Evolutionary conservation across 768 basidiomycete genomes (phyloP).

Genomic region (Naganishia onofrii): DNA sequence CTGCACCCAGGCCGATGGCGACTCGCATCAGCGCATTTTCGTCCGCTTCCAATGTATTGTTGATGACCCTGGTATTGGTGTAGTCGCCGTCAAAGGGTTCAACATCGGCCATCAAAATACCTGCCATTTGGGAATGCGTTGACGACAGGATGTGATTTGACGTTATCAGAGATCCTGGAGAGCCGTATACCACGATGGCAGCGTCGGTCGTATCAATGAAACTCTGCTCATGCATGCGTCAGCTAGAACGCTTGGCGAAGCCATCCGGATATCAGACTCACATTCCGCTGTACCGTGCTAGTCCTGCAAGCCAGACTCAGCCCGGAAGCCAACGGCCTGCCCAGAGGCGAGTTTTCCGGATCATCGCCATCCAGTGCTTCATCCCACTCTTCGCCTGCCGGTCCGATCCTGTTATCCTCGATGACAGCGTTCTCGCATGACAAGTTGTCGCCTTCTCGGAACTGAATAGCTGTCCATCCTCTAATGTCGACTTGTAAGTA

Average conservation of each 20-base stretch:
- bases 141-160: slow-evolving; percentile 53
- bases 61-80: slow-evolving; percentile 48
- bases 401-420: slow-evolving; percentile 51
- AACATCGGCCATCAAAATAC: slow-evolving; percentile 54
- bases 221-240: slow-evolving; percentile 32
- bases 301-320: slow-evolving; percentile 53
- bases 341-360: slow-evolving; percentile 49
- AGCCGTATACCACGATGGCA: slow-evolving; percentile 53
- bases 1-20: slow-evolving; percentile 54
- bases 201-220: slow-evolving; percentile 55
- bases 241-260: background rate
- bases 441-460: slow-evolving; percentile 52
- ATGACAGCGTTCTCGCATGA: slow-evolving; percentile 47
- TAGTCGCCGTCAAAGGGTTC: slow-evolving; percentile 54
- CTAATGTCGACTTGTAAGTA: slow-evolving; percentile 19
- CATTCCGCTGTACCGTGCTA: slow-evolving; percentile 48
- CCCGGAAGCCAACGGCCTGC: slow-evolving; percentile 55
- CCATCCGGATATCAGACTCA: background rate
- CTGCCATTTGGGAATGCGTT: slow-evolving; percentile 51
- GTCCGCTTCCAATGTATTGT: slow-evolving; percentile 53
- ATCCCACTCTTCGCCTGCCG: slow-evolving; percentile 53
- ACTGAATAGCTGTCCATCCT: slow-evolving; percentile 52
- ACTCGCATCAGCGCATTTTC: slow-evolving; percentile 52
- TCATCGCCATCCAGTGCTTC: slow-evolving; percentile 50
- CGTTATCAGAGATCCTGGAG: slow-evolving; percentile 52